Evolutionary conservation across 2,329 filamentous ascomycete species (phyloP), one percentile per base, ranked within the genome.

Genomic region (Hysterium pulicare): DNA sequence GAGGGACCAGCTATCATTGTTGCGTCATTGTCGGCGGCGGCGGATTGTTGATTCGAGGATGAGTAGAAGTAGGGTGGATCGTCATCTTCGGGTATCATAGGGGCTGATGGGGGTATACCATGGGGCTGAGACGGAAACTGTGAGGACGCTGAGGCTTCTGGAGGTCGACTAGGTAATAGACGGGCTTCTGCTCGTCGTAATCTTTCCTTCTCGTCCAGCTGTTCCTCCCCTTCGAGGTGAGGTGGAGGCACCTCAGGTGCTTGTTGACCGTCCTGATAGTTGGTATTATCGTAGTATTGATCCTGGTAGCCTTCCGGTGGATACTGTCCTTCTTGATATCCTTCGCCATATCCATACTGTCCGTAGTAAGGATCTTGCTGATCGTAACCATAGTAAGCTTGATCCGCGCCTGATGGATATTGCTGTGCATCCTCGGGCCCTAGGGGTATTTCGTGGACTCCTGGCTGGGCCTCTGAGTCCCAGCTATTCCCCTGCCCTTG

Each of bases 141-240:
- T 3, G 57, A 58, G n/a, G 70, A 70, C 22, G 66, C 64, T 42
- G 71, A 65, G 10, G 63, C 54, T 24, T 70, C 72, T 10, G 86
- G 78, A 11, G 87, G 90, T 55, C 83, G 83, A 58, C 90, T 95
- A 2, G 91, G 91, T 17, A 96, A 68, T 4, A 96, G 71, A 35
- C 83, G 79, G 51, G 84, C 79, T 68, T 96, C 90, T 31, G 88
- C 89, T 45, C 81, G 80, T 35, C 84, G 80, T 45, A 93, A 70
- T 37, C 84, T 82, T 46, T 94, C 84, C 66, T 96, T 96, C 50
- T 97, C 93, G 10, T 84, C 82, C 23, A 90, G 70, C 4, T 71
- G 75, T 46, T 78, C 78, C 42, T 88, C 82, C 10, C 77, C 70
- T 9, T 74, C 70, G 15, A 83, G 54, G 22, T 78, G 71, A n/a